Percentiles rank a stretch among this genome's conserved stretches.
Conservation (phyloP, 768 basidiomycete genomes). For the Boletus rubroflammeus region DNA sequence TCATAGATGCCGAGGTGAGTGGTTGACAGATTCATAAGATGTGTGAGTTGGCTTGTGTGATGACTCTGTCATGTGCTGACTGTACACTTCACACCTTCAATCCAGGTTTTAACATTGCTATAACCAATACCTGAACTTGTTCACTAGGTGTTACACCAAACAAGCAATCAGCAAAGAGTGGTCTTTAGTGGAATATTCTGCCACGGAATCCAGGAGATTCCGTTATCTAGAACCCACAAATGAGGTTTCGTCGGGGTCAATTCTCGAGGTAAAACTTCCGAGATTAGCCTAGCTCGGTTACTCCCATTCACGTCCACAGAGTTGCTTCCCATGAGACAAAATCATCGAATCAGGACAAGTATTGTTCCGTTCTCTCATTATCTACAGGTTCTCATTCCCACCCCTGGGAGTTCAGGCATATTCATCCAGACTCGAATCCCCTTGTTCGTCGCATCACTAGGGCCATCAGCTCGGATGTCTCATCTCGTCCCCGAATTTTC, state of each 20-base stretch:
- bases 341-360: background rate
- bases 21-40: background rate
- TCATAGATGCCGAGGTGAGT: background rate
- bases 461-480: background rate
- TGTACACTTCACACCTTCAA: background rate
- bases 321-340: conserved; percentile 11
- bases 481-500: background rate
- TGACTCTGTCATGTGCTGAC: too few relatives aligned
- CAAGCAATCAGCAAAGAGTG: background rate
- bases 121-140: background rate
- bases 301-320: background rate
- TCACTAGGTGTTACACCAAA: background rate
- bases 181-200: background rate
- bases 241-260: background rate
- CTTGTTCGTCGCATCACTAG: background rate
- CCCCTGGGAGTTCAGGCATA: conserved; percentile 5
- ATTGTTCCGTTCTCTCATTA: background rate
- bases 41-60: too few relatives aligned
- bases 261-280: background rate
- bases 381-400: background rate
- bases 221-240: background rate
- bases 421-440: background rate
- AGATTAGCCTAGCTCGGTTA: background rate
- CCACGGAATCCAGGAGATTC: background rate
- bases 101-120: background rate